phyloP scores from a whole-genome alignment of 345 rosid genomes.

The Gossypium turneri region DNA sequence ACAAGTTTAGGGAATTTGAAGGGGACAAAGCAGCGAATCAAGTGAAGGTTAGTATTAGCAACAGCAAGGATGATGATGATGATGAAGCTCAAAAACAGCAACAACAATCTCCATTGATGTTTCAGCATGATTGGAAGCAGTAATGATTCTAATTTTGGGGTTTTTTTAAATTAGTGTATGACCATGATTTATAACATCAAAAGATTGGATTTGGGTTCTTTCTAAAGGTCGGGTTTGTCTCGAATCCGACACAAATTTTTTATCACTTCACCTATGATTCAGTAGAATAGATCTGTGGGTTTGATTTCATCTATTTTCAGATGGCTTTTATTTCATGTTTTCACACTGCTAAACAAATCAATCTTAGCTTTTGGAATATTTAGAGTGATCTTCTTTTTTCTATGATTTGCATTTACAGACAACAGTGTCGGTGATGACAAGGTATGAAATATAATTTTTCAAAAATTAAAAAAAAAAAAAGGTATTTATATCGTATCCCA shows the following conservation, averaged over 20 bases:
- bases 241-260: no score
- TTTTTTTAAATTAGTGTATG: background rate
- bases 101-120: background rate
- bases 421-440: background rate
- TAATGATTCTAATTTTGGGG: background rate
- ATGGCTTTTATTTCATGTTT: background rate
- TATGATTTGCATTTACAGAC: background rate
- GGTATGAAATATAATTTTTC: background rate
- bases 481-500: no score
- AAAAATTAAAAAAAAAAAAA: no score
- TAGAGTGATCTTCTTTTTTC: no score
- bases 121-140: slow-evolving; percentile 7
- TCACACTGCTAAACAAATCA: background rate
- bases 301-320: background rate
- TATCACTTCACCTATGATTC: no score
- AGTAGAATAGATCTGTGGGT: background rate
- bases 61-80: background rate
- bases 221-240: no score
- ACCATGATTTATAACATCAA: slow-evolving; percentile 10
- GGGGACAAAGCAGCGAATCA: slow-evolving; percentile 24
- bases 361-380: background rate
- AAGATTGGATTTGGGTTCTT: background rate
- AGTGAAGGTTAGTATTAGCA: background rate
- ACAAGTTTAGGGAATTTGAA: slow-evolving; percentile 29
- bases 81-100: background rate